Evolutionary conservation across 1,284 basidiomycete genomes (phyloP).

Genomic region (Apiotrichum gracile): DNA sequence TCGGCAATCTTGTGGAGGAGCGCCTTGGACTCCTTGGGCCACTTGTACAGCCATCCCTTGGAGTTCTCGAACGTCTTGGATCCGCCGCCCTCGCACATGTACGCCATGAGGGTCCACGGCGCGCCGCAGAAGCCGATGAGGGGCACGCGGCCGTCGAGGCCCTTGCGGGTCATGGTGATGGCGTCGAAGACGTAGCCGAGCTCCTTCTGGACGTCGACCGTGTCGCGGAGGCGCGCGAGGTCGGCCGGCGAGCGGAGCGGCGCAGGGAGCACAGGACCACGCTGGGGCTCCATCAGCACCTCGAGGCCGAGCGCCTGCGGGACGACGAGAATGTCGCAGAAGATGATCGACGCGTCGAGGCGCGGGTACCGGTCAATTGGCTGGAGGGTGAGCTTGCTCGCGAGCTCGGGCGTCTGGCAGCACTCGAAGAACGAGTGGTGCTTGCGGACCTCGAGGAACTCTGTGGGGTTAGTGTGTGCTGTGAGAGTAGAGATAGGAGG

Average conservation of each 20-base stretch:
- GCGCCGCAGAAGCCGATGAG: constrained; percentile 93
- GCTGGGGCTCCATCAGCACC: constrained; percentile 77
- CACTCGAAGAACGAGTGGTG: constrained; percentile 88
- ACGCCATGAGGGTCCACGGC: constrained; percentile 93
- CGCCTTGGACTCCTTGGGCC: constrained; percentile 71
- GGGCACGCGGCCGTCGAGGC: constrained; percentile 76
- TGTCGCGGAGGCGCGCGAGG: constrained; percentile 55
- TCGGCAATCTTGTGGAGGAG: constrained; percentile 72
- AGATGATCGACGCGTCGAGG: constrained; percentile 91
- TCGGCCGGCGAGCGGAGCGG: constrained; percentile 74
- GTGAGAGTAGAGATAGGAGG: too few species aligned
- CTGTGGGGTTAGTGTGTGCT: constrained; percentile 48
- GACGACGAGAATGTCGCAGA: constrained; percentile 92
- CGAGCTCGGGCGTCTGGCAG: constrained; percentile 79
- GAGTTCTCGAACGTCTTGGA: constrained; percentile 80
- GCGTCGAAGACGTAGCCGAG: constrained; percentile 87
- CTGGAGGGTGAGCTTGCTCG: constrained; percentile 80
- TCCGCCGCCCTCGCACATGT: constrained; percentile 93
- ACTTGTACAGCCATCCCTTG: constrained; percentile 87
- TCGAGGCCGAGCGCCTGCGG: constrained; percentile 94
- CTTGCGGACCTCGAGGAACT: constrained; percentile 77
- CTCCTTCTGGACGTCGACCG: constrained; percentile 71
- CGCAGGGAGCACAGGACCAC: constrained; percentile 73
- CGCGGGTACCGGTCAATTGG: constrained; percentile 79
- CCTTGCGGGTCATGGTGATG: constrained; percentile 71